Evolutionary conservation across 176 grass and related monocot species (phyloP).

Genomic region (Otatea glauca): DNA sequence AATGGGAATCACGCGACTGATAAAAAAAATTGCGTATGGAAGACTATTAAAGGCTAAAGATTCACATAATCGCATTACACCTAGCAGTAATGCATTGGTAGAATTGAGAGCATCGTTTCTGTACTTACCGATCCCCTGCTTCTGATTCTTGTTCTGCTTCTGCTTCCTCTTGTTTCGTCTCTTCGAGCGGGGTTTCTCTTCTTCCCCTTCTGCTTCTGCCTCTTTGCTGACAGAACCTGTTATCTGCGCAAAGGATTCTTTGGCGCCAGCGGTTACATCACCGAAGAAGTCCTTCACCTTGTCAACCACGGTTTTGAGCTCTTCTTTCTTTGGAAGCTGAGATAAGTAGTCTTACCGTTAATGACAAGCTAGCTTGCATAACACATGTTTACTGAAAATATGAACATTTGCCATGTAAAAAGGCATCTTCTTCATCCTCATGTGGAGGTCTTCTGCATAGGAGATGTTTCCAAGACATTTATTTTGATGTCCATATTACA

Average conservation of each 20-base stretch:
- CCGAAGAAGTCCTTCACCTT: slow-evolving; percentile 95
- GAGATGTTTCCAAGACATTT: slow-evolving; percentile 3
- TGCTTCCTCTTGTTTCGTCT: slow-evolving; percentile 50
- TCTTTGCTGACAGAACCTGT: slow-evolving; percentile 66
- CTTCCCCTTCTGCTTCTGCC: slow-evolving; percentile 58
- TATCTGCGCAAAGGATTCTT: slow-evolving; percentile 95
- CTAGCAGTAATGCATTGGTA: background rate
- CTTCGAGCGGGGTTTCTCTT: slow-evolving; percentile 42
- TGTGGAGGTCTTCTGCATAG: background rate
- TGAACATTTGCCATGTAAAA: background rate
- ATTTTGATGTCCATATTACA: background rate
- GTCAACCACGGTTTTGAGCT: slow-evolving; percentile 85
- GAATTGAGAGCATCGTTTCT: background rate
- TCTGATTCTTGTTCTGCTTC: slow-evolving; percentile 43
- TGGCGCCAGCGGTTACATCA: slow-evolving; percentile 65
- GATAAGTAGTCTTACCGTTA: slow-evolving; percentile 35
- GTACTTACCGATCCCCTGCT: slow-evolving; percentile 57
- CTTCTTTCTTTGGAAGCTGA: slow-evolving; percentile 91
- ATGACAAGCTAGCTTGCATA: background rate
- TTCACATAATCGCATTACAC: background rate
- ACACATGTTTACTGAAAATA: background rate
- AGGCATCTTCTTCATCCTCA: background rate
- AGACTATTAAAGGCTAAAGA: background rate
- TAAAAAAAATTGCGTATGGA: background rate
- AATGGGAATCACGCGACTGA: background rate